A percentile compares a stretch with the other conserved stretches of the same genome.
These are phyloP conservation scores for Cyberlindnera samutprakarnensis DNA, from an alignment of 805 yeast species.

Conservation along the genomic window DNA sequence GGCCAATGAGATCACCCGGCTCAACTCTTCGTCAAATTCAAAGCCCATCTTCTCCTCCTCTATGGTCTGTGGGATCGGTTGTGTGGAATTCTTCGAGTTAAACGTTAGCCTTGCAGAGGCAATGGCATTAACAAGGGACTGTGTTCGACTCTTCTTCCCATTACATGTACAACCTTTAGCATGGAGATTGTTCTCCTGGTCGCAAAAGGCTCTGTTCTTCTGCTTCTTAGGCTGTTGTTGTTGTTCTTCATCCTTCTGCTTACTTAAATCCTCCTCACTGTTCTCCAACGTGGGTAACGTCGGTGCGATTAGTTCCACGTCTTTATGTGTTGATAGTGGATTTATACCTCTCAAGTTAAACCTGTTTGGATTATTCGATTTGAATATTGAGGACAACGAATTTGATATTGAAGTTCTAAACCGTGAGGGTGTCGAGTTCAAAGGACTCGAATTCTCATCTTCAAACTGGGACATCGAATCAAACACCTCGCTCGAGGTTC, in stretches of 20 bases:
- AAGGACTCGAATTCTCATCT: conserved; percentile 3
- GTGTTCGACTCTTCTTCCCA: conserved; percentile 15
- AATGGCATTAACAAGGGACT: conserved; percentile 17
- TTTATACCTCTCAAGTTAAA: conserved; percentile 30
- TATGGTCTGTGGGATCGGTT: not conserved
- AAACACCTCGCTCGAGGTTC: conserved; percentile 36
- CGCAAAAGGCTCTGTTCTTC: not conserved
- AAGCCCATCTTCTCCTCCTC: conserved; percentile 6
- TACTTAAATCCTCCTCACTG: conserved; percentile 12
- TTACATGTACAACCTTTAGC: conserved; percentile 10
- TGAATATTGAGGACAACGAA: conserved; percentile 20
- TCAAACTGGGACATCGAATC: conserved; percentile 28
- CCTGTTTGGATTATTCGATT: conserved; percentile 18
- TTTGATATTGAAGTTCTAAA: conserved; percentile 15
- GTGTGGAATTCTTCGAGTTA: conserved; percentile 3
- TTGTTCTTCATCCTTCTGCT: conserved; percentile 4
- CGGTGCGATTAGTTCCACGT: conserved; percentile 8
- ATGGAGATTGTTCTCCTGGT: conserved; percentile 8
- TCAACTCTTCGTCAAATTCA: conserved; percentile 19
- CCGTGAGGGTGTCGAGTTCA: conserved; percentile 5
- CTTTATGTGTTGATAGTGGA: conserved; percentile 22
- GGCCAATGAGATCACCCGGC: conserved; percentile 18
- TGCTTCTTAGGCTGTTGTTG: conserved; percentile 1
- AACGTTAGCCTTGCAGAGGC: conserved; percentile 19
- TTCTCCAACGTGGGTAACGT: conserved; percentile 12